phyloP scores from a whole-genome alignment of 2,329 filamentous ascomycete species.

The Fusarium camptoceras region DNA sequence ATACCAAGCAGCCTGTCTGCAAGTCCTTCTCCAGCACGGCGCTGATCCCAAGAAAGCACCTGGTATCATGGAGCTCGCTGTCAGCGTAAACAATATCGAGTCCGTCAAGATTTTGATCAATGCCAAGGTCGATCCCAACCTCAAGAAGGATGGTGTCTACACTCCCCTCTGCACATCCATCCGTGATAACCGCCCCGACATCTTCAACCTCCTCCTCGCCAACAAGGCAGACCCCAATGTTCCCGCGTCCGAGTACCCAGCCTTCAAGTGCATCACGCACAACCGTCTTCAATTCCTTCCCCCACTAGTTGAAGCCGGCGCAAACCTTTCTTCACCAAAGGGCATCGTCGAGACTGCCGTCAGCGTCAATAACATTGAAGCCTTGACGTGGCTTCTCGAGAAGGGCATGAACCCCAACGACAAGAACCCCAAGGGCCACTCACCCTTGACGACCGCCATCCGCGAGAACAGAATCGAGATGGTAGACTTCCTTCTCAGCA shows the following conservation, averaged over 20 bases:
- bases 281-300: constrained; percentile 71
- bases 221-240: constrained; percentile 72
- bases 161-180: constrained; percentile 76
- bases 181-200: constrained; percentile 72
- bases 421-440: constrained; percentile 66
- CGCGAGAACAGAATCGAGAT: constrained; percentile 68
- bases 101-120: constrained; percentile 68
- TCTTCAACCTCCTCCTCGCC: constrained; percentile 68
- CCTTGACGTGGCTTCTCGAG: constrained; percentile 70
- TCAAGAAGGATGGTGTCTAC: constrained; percentile 73
- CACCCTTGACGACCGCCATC: constrained; percentile 74
- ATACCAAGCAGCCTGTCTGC: constrained; percentile 68
- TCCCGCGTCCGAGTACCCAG: constrained; percentile 71
- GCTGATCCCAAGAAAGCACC: constrained; percentile 70
- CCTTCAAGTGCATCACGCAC: constrained; percentile 77
- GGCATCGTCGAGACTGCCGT: constrained; percentile 76
- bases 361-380: constrained; percentile 69
- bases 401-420: constrained; percentile 71
- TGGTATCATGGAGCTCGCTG: constrained; percentile 73
- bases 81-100: constrained; percentile 72
- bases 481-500: constrained; percentile 67
- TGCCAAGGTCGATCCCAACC: constrained; percentile 70
- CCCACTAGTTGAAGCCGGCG: constrained; percentile 69
- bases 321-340: constrained; percentile 68
- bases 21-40: constrained; percentile 68